These are phyloP conservation scores for Plasmodium blacklocki DNA, from an alignment of 169 alveolate genomes.

Conservation along the genomic window DNA sequence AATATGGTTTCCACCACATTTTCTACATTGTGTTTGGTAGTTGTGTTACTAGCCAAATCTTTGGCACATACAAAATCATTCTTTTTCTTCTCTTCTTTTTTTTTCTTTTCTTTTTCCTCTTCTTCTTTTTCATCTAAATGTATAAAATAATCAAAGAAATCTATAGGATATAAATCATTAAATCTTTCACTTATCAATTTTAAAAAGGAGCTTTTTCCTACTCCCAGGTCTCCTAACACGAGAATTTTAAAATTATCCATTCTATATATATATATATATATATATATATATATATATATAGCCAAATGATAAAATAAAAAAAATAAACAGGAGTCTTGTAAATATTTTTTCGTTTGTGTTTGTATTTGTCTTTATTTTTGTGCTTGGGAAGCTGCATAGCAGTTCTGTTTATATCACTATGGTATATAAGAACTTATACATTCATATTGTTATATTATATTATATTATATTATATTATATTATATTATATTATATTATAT, in stretches of 20 bases:
- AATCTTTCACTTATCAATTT: constrained; percentile 44
- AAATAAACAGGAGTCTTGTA: no score
- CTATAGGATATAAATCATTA: constrained; percentile 55
- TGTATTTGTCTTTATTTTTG: no score
- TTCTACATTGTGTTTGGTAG: constrained; percentile 33
- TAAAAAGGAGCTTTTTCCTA: constrained; percentile 71
- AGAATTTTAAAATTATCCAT: constrained; percentile 57
- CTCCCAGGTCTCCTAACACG: constrained; percentile 71
- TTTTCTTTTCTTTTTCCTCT: constrained; percentile 2
- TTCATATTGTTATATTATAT: no score
- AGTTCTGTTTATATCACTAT: no score
- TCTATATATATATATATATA: constrained; percentile 11
- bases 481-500: no score
- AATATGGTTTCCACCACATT: constrained; percentile 43
- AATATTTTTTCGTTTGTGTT: no score
- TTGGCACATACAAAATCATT: constrained; percentile 9
- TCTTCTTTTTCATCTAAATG: constrained; percentile 37
- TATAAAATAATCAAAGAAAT: constrained; percentile 48
- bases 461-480: no score
- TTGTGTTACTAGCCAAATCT: constrained; percentile 55
- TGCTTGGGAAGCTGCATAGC: no score
- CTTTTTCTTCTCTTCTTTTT: background rate
- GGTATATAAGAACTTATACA: no score
- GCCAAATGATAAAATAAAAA: no score
- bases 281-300: constrained; percentile 12